phyloP scores from a whole-genome alignment of 1,284 basidiomycete genomes.

The Trichosporon sp. region DNA sequence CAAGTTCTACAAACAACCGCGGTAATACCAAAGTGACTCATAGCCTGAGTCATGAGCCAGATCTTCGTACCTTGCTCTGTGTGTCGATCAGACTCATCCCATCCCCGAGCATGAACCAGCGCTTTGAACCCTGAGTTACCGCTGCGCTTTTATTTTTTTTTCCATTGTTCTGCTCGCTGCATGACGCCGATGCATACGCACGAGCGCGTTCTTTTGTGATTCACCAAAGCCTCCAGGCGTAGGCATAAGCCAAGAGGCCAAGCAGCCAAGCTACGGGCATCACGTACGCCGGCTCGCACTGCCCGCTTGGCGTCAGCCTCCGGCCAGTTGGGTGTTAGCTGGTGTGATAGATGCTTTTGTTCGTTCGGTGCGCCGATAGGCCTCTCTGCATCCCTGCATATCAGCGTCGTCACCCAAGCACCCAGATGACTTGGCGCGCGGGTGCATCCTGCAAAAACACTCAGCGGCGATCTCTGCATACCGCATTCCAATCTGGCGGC shows the following conservation, averaged over 20 bases:
- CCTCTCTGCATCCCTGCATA: background rate
- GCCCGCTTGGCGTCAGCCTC: background rate
- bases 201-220: background rate
- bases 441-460: slow-evolving; percentile 10
- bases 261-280: background rate
- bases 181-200: background rate
- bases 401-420: background rate
- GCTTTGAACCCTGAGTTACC: background rate
- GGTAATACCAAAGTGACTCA: background rate
- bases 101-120: slow-evolving; percentile 6
- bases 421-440: background rate
- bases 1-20: background rate
- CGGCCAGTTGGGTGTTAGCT: too few species aligned
- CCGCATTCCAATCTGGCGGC: background rate
- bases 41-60: background rate
- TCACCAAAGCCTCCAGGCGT: background rate
- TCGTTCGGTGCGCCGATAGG: background rate
- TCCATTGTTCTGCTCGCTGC: background rate
- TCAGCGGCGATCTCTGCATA: slow-evolving; percentile 8
- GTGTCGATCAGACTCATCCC: slow-evolving; percentile 4
- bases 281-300: background rate
- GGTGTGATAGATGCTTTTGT: background rate
- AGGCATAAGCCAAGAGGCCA: background rate
- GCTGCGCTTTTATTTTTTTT: background rate
- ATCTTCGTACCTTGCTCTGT: slow-evolving; percentile 10